These are phyloP conservation scores for Elsinoe necatrix DNA, from an alignment of 2,329 filamentous ascomycete genomes.

Conservation along the genomic window DNA sequence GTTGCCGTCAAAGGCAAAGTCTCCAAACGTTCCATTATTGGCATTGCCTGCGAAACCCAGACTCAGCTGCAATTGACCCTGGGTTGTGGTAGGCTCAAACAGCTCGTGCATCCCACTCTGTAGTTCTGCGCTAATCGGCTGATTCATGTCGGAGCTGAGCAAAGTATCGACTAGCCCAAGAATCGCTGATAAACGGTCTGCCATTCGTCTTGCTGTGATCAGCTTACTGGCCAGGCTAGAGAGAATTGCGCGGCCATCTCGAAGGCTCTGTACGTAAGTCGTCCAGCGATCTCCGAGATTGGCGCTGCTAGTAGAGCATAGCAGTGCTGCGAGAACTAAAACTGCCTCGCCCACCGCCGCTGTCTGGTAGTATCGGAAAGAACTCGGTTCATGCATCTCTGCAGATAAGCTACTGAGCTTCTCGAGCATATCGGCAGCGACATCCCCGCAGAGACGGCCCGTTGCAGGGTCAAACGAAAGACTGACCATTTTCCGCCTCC, in stretches of 20 bases:
- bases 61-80: background rate
- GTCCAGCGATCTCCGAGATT: background rate
- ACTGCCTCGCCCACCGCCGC: slow-evolving; percentile 1
- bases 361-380: background rate
- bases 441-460: background rate
- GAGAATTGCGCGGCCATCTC: background rate
- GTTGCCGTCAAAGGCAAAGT: background rate
- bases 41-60: background rate
- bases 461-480: slow-evolving; percentile 5
- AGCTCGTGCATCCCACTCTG: slow-evolving; percentile 2
- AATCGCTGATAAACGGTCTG: background rate
- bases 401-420: background rate
- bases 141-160: slow-evolving; percentile 1
- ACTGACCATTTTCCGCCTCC: background rate
- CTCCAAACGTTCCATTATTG: background rate
- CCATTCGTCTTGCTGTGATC: slow-evolving; percentile 8
- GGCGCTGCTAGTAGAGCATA: background rate
- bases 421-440: background rate
- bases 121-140: background rate
- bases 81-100: background rate
- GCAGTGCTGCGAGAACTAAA: background rate
- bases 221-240: background rate
- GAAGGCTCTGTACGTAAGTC: background rate
- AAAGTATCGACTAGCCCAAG: background rate
- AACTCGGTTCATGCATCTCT: slow-evolving; percentile 4